These are phyloP conservation scores for Rhodotorula paludigena DNA, from an alignment of 768 basidiomycete genomes.

Conservation along the genomic window DNA sequence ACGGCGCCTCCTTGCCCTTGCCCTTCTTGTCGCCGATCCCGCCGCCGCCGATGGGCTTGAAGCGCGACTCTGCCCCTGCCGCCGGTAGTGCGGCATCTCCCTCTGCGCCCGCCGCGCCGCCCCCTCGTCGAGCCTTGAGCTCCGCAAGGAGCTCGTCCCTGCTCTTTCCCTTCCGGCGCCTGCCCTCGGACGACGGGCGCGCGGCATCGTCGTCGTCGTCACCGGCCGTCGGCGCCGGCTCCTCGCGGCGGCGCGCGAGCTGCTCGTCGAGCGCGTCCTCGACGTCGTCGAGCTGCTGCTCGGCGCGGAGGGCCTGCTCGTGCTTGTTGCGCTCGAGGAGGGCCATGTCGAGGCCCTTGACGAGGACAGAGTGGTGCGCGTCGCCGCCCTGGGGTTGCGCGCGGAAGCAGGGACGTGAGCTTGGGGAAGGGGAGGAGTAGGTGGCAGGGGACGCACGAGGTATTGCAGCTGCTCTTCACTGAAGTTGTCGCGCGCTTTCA, in stretches of 20 bases:
- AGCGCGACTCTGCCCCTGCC: slow-evolving; percentile 37
- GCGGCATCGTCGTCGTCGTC: neutral
- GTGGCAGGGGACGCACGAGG: slow-evolving; percentile 17
- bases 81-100: neutral
- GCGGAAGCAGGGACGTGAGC: neutral
- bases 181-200: neutral
- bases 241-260: slow-evolving; percentile 10
- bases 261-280: slow-evolving; percentile 68
- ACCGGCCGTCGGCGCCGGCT: neutral
- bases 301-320: slow-evolving; percentile 50
- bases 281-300: slow-evolving; percentile 54
- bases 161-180: slow-evolving; percentile 5
- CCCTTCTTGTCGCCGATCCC: neutral
- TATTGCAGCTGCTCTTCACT: slow-evolving; percentile 30
- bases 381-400: slow-evolving; percentile 63
- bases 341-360: slow-evolving; percentile 83
- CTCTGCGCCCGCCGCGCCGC: neutral
- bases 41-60: slow-evolving; percentile 56
- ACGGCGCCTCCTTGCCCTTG: slow-evolving; percentile 22
- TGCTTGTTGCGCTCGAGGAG: slow-evolving; percentile 79
- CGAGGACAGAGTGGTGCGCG: slow-evolving; percentile 74
- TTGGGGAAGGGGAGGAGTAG: neutral
- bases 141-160: slow-evolving; percentile 30
- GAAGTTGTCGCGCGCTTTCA: slow-evolving; percentile 15
- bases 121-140: slow-evolving; percentile 4